Base-by-base conservation (phyloP, 805 yeast species). In the Schwanniomyces vanrijiae region DNA sequence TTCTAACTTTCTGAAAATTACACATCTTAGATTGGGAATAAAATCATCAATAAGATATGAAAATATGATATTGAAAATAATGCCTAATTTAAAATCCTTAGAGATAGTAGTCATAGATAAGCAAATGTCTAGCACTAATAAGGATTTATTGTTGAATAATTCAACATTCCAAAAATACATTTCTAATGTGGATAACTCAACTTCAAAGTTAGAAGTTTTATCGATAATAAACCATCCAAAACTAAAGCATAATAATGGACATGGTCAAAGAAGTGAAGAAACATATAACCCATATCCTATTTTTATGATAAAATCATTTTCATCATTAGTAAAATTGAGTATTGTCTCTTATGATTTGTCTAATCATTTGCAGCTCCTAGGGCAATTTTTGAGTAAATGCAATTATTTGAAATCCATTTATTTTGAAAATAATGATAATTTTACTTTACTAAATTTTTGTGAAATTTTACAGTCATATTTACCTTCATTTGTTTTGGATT, bases 341-440 rank as follows among this genome's bases (percentile, higher is more conserved):
- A 45, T 71, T 7, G 66, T 61, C 0, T 63, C 68, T n/a, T 69
- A 56, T 48, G 69, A 68, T 44, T 68, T 72, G 42, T 40, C 43
- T 1, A 58, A 61, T 35, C 47, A 49, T 9, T 58, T 65, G 7
- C 64, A 65, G 9, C 39, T 39, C 3, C 58, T 69, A 19, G 71
- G 73, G 3, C 50, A 50, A 3, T 63, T 69, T 39, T 47, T 69
- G n/a, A 33, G 54, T 1, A 52, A 33, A 2, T 42, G 57, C 7
- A 49, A 51, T 0, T 38, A 51, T 10, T 46, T 69, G n/a, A 55
- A 45, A 37, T 49, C 44, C 5, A 19, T 72, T 2, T 57, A 60
- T 22, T 46, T 72, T 21, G 77, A 73, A 44, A 67, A 71, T 50
- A 71, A 71, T 49, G 49, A 48, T 7, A 58, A 58, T 22, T 56